Evolutionary conservation across 139 green algal genomes (phyloP).

Genomic region (Chlamydomonas sp.): DNA sequence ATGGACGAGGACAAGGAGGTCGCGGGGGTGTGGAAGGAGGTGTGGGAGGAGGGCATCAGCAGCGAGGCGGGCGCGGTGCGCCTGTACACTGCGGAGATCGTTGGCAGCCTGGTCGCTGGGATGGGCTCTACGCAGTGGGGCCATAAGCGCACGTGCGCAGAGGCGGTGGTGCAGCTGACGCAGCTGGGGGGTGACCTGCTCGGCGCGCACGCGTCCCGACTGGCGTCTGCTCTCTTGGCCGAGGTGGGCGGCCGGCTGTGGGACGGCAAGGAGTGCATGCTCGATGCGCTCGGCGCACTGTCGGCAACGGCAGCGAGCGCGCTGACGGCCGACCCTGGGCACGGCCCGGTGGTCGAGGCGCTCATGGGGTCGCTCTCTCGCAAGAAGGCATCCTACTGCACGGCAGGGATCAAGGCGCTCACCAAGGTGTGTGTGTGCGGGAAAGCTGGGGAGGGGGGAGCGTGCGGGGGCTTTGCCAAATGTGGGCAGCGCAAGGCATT

Average conservation of each 20-base stretch:
- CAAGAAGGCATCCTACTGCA: background rate
- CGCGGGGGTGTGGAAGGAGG: conserved; percentile 51
- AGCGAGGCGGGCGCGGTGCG: conserved; percentile 52
- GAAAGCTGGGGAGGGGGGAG: too few relatives aligned
- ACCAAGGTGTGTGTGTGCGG: too few relatives aligned
- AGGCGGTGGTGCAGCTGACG: conserved; percentile 20
- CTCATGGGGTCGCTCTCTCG: background rate
- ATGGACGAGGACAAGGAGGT: conserved; percentile 53
- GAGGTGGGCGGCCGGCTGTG: conserved; percentile 50
- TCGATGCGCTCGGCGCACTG: conserved; percentile 47
- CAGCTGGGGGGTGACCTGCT: conserved; percentile 9
- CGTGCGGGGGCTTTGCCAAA: too few relatives aligned
- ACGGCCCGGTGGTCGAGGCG: background rate
- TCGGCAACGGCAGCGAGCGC: conserved; percentile 19
- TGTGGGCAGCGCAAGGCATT: too few relatives aligned
- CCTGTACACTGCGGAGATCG: conserved; percentile 46
- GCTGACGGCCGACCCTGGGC: background rate
- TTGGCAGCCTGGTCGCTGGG: conserved; percentile 18
- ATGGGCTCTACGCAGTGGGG: conserved; percentile 44
- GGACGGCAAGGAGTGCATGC: conserved; percentile 71
- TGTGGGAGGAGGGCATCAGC: conserved; percentile 65
- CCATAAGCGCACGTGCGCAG: conserved; percentile 50
- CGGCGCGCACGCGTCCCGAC: background rate
- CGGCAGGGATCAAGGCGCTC: background rate
- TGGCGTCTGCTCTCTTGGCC: conserved; percentile 31